Conservation (phyloP, 768 basidiomycete genomes). For the Megacollybia marginata region DNA sequence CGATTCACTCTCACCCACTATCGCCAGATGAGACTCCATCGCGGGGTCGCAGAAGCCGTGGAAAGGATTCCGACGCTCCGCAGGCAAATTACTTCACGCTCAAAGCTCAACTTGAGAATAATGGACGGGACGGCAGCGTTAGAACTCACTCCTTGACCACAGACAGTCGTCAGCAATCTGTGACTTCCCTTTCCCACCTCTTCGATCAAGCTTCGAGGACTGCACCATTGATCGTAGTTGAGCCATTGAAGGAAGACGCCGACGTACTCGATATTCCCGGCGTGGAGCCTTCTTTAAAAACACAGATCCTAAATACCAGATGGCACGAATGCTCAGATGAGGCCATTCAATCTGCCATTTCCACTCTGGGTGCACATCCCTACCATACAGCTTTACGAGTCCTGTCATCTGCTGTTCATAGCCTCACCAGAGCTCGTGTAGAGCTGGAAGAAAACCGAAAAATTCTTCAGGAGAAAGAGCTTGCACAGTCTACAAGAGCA, state of each 20-base stretch:
- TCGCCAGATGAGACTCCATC: slow-evolving; percentile 43
- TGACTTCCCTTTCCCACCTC: slow-evolving; percentile 2
- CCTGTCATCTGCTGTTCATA: slow-evolving; percentile 60
- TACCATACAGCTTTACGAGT: slow-evolving; percentile 64
- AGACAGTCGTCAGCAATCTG: slow-evolving; percentile 1
- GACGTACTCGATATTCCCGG: slow-evolving; percentile 25
- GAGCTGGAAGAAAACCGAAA: slow-evolving; percentile 60
- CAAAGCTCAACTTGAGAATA: slow-evolving; percentile 53
- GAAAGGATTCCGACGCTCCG: slow-evolving; percentile 6
- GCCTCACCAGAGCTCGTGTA: slow-evolving; percentile 43
- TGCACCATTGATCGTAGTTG: slow-evolving; percentile 5
- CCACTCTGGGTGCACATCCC: slow-evolving; percentile 43
- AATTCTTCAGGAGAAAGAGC: slow-evolving; percentile 52
- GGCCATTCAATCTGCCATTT: slow-evolving; percentile 58
- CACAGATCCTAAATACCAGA: slow-evolving; percentile 53
- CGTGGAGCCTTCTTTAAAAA: slow-evolving; percentile 18
- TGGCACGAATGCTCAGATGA: slow-evolving; percentile 81
- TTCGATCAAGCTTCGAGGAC: background rate
- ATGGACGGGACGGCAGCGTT: slow-evolving; percentile 46
- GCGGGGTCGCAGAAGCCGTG: slow-evolving; percentile 1
- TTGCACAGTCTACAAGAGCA: slow-evolving; percentile 40
- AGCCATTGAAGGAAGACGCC: slow-evolving; percentile 7
- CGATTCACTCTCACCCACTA: slow-evolving; percentile 70
- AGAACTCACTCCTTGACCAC: slow-evolving; percentile 17
- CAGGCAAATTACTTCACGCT: slow-evolving; percentile 53